A percentile compares a stretch with the other conserved stretches of the same genome.
Conservation (phyloP, 2,329 filamentous ascomycete genomes). For the Fusarium luffae region DNA sequence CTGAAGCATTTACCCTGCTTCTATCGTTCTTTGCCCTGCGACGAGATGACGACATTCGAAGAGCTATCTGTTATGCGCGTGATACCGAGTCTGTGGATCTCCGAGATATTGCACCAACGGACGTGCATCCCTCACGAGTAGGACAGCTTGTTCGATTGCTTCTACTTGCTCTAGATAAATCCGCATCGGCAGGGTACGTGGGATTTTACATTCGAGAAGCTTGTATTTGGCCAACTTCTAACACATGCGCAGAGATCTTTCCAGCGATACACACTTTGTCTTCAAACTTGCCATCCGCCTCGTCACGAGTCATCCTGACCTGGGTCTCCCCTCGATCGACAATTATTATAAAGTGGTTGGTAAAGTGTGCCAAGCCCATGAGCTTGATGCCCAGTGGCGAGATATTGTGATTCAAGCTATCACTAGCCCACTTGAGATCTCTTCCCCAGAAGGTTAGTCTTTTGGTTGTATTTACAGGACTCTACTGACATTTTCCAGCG, state of each 20-base stretch:
- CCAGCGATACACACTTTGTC: conserved; percentile 46
- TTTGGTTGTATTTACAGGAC: no score
- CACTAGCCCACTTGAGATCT: conserved; percentile 44
- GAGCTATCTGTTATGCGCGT: conserved; percentile 59
- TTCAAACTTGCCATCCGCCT: conserved; percentile 52
- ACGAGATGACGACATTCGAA: conserved; percentile 58
- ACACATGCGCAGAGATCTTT: conserved; percentile 31
- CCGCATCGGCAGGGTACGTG: conserved; percentile 43
- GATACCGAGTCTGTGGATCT: conserved; percentile 56
- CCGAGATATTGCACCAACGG: conserved; percentile 49
- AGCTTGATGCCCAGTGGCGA: conserved; percentile 31
- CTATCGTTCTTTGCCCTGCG: conserved; percentile 61
- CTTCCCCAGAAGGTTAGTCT: conserved; percentile 35
- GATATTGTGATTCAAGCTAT: conserved; percentile 46
- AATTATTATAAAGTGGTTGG: conserved; percentile 57
- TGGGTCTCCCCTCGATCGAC: conserved; percentile 42
- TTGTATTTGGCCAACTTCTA: conserved; percentile 14
- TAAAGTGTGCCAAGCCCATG: conserved; percentile 48
- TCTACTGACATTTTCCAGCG: conserved; percentile 17
- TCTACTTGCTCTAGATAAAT: conserved; percentile 48
- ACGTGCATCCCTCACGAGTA: conserved; percentile 48
- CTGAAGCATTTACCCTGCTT: conserved; percentile 59
- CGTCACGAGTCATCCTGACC: conserved; percentile 31
- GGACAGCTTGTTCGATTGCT: conserved; percentile 52
- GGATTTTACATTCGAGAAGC: not conserved